Base-by-base conservation (phyloP, 2,329 filamentous ascomycete species). In the Aspergillus japonicus region DNA sequence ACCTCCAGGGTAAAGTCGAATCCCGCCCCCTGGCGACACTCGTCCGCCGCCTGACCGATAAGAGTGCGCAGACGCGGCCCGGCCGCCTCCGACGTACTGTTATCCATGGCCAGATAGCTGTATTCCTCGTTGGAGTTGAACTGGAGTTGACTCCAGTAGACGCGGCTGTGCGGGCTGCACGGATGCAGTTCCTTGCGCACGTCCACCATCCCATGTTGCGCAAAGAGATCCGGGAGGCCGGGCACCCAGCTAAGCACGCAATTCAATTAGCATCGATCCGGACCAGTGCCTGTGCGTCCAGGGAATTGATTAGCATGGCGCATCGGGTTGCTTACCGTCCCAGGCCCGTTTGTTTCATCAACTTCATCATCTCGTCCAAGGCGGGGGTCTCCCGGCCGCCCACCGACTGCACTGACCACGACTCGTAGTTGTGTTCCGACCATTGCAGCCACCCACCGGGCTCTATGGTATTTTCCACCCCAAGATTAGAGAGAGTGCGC, bases 91-190 rank as follows among this genome's bases (percentile, higher is more conserved):
- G 33, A 5, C 4, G 51, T 23, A 35, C 51, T 47, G 35, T 54
- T 54, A 54, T 54, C 51, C 51, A 54, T 54, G 10, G 29, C 51
- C 31, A 54, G 14, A 26, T 54, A 54, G 21, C 51, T 54, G 35
- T 54, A 54, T 35, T 54, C 51, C 21, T 54, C 51, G 33, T 54
- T 54, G 19, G 51, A 26, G 33, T 54, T 54, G 21, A 54, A 54
- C 24, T 54, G 51, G 31, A 54, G 51, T 19, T 54, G 51, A 31
- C n/a, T 54, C 51, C 51, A 54, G 21, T 42, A 54, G 10, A 44
- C 16, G 12, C 51, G 33, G 31, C 31, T 54, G 51, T 54, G 33
- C 16, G 51, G 51, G n/a, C 21, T 23, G 24, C 33, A 39, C n/a
- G 51, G 51, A 23, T 54, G 39, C n/a, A 54, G n/a, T 14, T 42